Base-by-base conservation (phyloP, 164 flowering plant genomes). In the Saururus chinensis region DNA sequence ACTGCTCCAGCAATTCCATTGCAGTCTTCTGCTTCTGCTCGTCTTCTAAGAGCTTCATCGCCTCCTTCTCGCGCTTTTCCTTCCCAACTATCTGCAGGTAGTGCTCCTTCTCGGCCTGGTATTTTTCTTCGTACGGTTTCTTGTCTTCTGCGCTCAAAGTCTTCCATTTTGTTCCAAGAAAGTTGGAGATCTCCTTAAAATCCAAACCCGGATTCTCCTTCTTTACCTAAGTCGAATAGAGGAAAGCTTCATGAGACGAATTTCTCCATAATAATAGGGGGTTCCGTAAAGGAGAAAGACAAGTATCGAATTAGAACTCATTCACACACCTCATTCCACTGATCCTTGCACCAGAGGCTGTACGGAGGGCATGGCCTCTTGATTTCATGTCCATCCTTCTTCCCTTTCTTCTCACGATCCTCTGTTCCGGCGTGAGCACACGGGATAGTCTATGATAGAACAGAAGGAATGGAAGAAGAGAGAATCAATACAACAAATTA, bases 11-110 rank as follows among this genome's bases (percentile, higher is more conserved):
- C 75, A 93, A 73, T 63, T 88, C 96, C 88, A 89, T 86, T 12
- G 98, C 98, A 0, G 82, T 85, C 69, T 84, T 93, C 76, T 93
- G 98, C 19, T 89, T 93, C 65, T 88, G 90, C 68, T 88, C 96
- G 16, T 88, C 95, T 24, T 88, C 92, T 60, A 86, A 74, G 0
- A 93, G 83, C 73, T 76, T 86, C 92, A 93, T 79, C 1, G 98
- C 97, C 66, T 89, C 98, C 23, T 66, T 78, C 71, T 93, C 95
- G 2, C 98, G 85, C 75, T 85, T 93, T 74, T 89, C 96, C 66
- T 81, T 85, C 4, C 86, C 84, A 1, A 84, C 72, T n/a, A 86
- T 76, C 71, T 73, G 84, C 75, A 87, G 63, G 68, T 88, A 93
- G 41, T 79, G 83, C 68, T 80, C 90, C 66, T 83, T 93, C 35